A percentile compares a stretch with the other conserved stretches of the same genome.
These are phyloP conservation scores for Cydonia oblonga DNA, from an alignment of 331 rosid species.

Conservation along the genomic window DNA sequence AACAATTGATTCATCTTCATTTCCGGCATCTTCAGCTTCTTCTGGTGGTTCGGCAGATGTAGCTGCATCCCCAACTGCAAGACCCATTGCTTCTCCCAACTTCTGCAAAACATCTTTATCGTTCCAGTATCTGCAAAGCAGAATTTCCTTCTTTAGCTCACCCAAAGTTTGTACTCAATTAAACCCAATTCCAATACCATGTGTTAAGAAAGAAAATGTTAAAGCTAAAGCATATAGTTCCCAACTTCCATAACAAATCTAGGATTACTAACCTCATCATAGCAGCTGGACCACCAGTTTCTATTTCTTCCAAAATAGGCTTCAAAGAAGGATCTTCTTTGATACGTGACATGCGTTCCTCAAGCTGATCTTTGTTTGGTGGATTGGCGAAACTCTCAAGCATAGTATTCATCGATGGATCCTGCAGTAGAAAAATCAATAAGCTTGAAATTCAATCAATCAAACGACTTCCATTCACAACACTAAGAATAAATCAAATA, in stretches of 20 bases:
- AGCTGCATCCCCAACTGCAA: conserved; percentile 50
- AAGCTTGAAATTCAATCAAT: neutral
- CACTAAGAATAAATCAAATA: neutral
- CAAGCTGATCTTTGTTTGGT: conserved; percentile 70
- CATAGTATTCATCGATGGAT: conserved; percentile 83
- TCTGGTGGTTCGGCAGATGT: conserved; percentile 56
- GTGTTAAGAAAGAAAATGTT: neutral
- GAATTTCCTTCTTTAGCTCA: neutral
- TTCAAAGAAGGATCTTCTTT: conserved; percentile 96
- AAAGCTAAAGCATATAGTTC: neutral
- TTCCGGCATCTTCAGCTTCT: conserved; percentile 68
- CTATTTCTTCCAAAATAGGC: conserved; percentile 90
- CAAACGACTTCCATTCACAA: neutral
- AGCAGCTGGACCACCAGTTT: conserved; percentile 89
- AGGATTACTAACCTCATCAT: conserved; percentile 80
- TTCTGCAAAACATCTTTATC: conserved; percentile 68
- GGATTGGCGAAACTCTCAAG: conserved; percentile 77
- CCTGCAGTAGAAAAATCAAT: conserved; percentile 33
- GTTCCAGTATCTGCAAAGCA: conserved; percentile 70
- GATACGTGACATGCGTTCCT: conserved; percentile 89
- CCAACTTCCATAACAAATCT: neutral
- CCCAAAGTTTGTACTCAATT: neutral
- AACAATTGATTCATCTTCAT: conserved; percentile 88
- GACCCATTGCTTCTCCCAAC: conserved; percentile 86
- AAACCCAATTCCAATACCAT: conserved; percentile 6